These are phyloP conservation scores for Arachnomyces sp. DNA, from an alignment of 2,329 filamentous ascomycete genomes.

Conservation along the genomic window DNA sequence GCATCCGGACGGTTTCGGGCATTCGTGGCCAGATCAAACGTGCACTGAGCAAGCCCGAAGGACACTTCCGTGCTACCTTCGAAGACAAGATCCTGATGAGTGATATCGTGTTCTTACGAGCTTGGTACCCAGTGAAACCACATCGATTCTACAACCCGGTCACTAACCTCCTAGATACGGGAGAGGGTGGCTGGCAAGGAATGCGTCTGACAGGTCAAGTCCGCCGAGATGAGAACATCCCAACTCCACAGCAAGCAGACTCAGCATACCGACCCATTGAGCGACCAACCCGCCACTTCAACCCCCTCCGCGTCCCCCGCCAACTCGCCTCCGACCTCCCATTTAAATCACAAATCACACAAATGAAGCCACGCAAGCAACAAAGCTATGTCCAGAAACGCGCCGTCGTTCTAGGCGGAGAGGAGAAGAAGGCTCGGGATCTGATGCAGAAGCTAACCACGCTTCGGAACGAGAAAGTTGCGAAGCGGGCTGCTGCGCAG, in stretches of 20 bases:
- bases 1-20: constrained; percentile 92
- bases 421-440: constrained; percentile 82
- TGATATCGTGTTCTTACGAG: constrained; percentile 91
- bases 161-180: constrained; percentile 70
- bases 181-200: constrained; percentile 58
- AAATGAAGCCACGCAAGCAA: constrained; percentile 70
- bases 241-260: constrained; percentile 75
- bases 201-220: constrained; percentile 95
- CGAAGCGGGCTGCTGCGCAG: constrained; percentile 76
- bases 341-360: constrained; percentile 82
- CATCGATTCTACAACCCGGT: constrained; percentile 96
- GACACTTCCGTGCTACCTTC: constrained; percentile 92
- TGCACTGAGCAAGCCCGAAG: constrained; percentile 85
- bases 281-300: constrained; percentile 63
- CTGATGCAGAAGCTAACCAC: constrained; percentile 91
- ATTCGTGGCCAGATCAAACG: constrained; percentile 96
- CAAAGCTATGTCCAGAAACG: constrained; percentile 92
- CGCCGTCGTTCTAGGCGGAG: constrained; percentile 74
- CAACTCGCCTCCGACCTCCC: constrained; percentile 68
- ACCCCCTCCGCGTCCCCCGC: constrained; percentile 48
- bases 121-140: constrained; percentile 94
- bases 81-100: constrained; percentile 97
- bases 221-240: constrained; percentile 64
- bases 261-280: constrained; percentile 68
- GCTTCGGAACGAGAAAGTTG: constrained; percentile 80